A percentile compares a stretch with the other conserved stretches of the same genome.
phyloP scores from a whole-genome alignment of 768 basidiomycete species.

The Tylopilus intermedius region DNA sequence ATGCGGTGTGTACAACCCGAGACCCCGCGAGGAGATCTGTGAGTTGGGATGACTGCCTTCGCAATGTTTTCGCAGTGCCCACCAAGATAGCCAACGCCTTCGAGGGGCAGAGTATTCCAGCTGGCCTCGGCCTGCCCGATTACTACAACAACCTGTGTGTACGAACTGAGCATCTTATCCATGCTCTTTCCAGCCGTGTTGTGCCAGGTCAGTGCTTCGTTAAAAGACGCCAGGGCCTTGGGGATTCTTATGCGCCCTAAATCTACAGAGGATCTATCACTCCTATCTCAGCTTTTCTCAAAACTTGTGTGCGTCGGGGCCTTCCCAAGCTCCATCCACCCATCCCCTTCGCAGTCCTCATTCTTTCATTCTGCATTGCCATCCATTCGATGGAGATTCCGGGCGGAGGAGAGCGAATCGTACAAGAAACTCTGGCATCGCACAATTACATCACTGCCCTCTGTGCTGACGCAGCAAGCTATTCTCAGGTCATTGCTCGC shows the following conservation, averaged over 20 bases:
- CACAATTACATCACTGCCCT: slow-evolving; percentile 44
- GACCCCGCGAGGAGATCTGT: slow-evolving; percentile 29
- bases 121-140: slow-evolving; percentile 46
- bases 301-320: slow-evolving; percentile 67
- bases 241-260: slow-evolving; percentile 26
- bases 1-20: slow-evolving; percentile 39
- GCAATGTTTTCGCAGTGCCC: slow-evolving; percentile 60
- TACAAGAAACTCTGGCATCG: slow-evolving; percentile 52
- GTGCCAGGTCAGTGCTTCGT: slow-evolving; percentile 38
- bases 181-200: slow-evolving; percentile 35
- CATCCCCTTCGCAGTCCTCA: slow-evolving; percentile 58
- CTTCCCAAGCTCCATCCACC: slow-evolving; percentile 51
- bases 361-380: slow-evolving; percentile 58
- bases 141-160: slow-evolving; percentile 53
- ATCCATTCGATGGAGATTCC: slow-evolving; percentile 41
- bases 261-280: slow-evolving; percentile 29
- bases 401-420: slow-evolving; percentile 12
- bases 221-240: neutral
- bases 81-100: slow-evolving; percentile 74
- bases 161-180: slow-evolving; percentile 50
- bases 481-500: slow-evolving; percentile 57
- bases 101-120: slow-evolving; percentile 42
- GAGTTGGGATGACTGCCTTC: slow-evolving; percentile 76
- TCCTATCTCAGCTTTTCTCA: slow-evolving; percentile 49
- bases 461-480: slow-evolving; percentile 48